phyloP scores from a whole-genome alignment of 106 monocot species.

The Dendrobium huoshanense region DNA sequence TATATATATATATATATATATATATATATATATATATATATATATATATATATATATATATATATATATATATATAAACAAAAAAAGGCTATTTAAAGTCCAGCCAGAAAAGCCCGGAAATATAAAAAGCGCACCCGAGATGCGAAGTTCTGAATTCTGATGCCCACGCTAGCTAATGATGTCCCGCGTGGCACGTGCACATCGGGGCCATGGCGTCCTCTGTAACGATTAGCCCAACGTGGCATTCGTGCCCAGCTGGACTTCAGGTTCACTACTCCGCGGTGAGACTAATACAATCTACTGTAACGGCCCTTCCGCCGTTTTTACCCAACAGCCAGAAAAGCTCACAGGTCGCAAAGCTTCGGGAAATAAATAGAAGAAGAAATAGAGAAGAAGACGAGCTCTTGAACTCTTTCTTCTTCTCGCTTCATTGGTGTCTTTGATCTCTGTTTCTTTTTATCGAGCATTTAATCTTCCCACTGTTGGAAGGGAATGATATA shows the following conservation, averaged over 20 bases:
- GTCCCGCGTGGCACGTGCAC: conserved; percentile 4
- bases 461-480: background rate
- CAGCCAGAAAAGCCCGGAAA: no score
- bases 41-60: no score
- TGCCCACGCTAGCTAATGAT: conserved; percentile 8
- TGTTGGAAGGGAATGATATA: background rate
- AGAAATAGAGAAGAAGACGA: background rate
- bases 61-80: no score
- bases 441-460: background rate
- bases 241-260: background rate
- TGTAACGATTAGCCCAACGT: background rate
- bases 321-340: background rate
- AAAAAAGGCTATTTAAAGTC: no score
- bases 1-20: no score
- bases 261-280: background rate
- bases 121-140: no score
- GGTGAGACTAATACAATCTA: background rate
- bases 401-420: background rate
- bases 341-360: background rate
- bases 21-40: no score
- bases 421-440: background rate
- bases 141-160: no score
- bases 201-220: background rate
- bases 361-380: conserved; percentile 1
- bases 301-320: no score